Conservation (phyloP, 352 stramenopile genomes). For the Phytopythium aichiense region DNA sequence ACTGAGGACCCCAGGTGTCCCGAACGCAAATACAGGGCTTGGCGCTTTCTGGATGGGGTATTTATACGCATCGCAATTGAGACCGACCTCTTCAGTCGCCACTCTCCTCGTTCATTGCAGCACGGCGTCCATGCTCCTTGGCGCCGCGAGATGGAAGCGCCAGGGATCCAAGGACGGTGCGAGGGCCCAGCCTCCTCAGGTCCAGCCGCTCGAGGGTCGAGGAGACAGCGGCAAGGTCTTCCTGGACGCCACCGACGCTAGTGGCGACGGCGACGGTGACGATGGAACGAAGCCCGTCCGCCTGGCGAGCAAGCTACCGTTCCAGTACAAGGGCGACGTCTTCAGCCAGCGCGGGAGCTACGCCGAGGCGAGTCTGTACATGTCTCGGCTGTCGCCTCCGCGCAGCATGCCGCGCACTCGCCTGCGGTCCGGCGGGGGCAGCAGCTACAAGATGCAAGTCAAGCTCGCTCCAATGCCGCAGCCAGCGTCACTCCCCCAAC, state of each 20-base stretch:
- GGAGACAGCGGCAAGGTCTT: background rate
- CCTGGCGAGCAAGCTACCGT: conserved; percentile 40
- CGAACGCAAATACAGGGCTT: background rate
- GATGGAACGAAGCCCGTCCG: conserved; percentile 15
- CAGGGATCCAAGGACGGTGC: background rate
- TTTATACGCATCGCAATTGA: background rate
- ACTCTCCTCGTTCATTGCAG: background rate
- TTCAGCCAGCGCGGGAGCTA: conserved; percentile 76
- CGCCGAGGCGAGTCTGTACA: conserved; percentile 61
- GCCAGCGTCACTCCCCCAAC: conserved; percentile 9
- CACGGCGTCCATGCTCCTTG: background rate
- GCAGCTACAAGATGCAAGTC: conserved; percentile 38
- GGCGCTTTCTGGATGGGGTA: background rate
- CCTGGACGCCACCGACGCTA: background rate
- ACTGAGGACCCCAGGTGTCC: background rate
- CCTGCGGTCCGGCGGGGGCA: conserved; percentile 9
- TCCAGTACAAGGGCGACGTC: conserved; percentile 67
- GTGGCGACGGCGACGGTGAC: background rate
- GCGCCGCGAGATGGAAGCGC: background rate
- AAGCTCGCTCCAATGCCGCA: conserved; percentile 47
- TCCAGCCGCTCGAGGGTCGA: background rate
- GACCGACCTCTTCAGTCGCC: background rate
- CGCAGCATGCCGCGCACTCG: conserved; percentile 19
- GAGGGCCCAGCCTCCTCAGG: background rate
- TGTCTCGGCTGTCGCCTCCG: conserved; percentile 58